Base-by-base conservation (phyloP, 1,284 basidiomycete species). In the Fomitiporia mediterranea region DNA sequence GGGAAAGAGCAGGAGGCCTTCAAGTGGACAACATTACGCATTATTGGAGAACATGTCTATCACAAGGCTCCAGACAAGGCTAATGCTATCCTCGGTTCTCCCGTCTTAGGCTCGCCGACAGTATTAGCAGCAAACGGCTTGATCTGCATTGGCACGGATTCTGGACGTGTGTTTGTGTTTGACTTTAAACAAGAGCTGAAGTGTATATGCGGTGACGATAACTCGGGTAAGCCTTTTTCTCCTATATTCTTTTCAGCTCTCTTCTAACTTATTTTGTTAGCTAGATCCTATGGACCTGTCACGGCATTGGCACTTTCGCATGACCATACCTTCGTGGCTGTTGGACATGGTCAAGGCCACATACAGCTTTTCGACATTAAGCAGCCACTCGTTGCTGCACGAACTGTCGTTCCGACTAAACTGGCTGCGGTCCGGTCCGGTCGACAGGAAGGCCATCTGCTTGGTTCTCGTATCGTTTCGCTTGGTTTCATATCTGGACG, bases 281-380 rank as follows among this genome's bases (percentile, higher is more conserved):
- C 75, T 46, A 81, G 74, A 64, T 69, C 74, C 8, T 74, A 85
- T 15, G 93, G 94, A 13, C 71, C 90, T n/a, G 92, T 97, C 15
- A 97, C 93, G 4, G 89, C 94, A 0, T 72, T 99, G 3, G 86
- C 93, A 1, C 75, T 99, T 50, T 98, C 95, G 2, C 86, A 91
- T 61, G 97, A 99, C 67, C 91, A 94, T 64, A 96, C 95, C 0
- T 98, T 86, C 68, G 75, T 98, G 48, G 96, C 89, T 0, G 88
- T 90, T 1, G 97, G 97, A 0, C 93, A 98, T 69, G 78, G 83
- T 0, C 82, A 80, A 1, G 97, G 97, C 1, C 80, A 92, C 63
- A 85, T 99, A 40, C 87, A 90, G 63, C 77, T 99, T 0, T 99
- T 89, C 68, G 89, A 98, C 61, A 69, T 98, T 50, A 79, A 83